Evolutionary conservation across 2,329 filamentous ascomycete genomes (phyloP), one percentile per base, ranked within the genome.

Genomic region (Chrysoporthe cubensis): DNA sequence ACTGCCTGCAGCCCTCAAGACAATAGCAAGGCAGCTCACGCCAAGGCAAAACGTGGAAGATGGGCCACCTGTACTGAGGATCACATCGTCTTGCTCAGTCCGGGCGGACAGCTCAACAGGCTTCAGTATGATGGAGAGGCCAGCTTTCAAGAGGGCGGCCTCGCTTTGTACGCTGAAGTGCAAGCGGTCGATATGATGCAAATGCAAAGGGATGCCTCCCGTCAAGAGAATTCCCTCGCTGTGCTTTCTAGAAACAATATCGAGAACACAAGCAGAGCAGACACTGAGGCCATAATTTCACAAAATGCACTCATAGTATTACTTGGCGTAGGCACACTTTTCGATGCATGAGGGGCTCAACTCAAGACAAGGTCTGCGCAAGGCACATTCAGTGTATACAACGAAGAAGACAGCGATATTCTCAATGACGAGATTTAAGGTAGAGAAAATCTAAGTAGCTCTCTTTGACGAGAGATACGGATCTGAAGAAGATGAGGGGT

Each of bases 1-100:
- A 7, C 37, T 64, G 11, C 64, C 62, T 40, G 60, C 48, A 26
- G 57, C 40, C 3, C 26, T 69, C 34, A 62, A 56, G 37, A 58
- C 26, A 18, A 56, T 64, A 8, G 46, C 50, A 21, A 54, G 16
- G 46, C 50, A 32, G 26, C 13, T 37, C 21, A 54, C n/a, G 7
- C 13, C 46, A 37, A 14, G 14, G 7, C 1, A 57, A 3, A 57
- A 6, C 26, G 1, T 54, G 26, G 21, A n/a, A 11, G 7, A 11
- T 8, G n/a, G 1, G 16, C 54, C 54, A 16, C 34, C 54, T 40
- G 54, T 57, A 2, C 34, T 32, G 18, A 40, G 7, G 16, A 57
- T 57, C n/a, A 14, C 54, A 4, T 40, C 54, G 6, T n/a, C 21
- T 13, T 57, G 40, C 7, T 16, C 54, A 14, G 3, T n/a, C 16